phyloP scores from a whole-genome alignment of 371 early-diverging fungal genomes.

The Saksenaea vasiformis region DNA sequence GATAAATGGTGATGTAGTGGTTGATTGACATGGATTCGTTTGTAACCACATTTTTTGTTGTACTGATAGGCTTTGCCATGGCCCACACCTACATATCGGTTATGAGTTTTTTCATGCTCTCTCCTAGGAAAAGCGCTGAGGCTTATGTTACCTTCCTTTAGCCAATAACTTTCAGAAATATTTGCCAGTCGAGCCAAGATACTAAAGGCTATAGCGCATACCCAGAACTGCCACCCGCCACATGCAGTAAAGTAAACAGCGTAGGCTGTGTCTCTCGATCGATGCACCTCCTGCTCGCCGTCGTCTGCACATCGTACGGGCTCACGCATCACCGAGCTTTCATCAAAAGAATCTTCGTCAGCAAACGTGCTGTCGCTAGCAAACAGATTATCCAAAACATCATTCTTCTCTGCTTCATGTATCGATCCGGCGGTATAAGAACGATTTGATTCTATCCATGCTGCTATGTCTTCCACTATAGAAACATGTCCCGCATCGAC shows the following conservation, averaged over 20 bases:
- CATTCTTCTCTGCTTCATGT: slow-evolving; percentile 10
- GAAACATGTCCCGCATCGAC: slow-evolving; percentile 14
- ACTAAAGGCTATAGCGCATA: slow-evolving; percentile 30
- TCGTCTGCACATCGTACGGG: slow-evolving; percentile 27
- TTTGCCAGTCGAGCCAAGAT: slow-evolving; percentile 34
- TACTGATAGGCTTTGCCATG: slow-evolving; percentile 17
- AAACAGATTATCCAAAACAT: slow-evolving; percentile 34
- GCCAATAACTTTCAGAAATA: slow-evolving; percentile 51
- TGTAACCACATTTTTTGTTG: slow-evolving; percentile 1
- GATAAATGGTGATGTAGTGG: slow-evolving; percentile 38
- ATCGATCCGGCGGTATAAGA: not conserved
- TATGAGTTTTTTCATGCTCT: not conserved
- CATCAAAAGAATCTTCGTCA: slow-evolving; percentile 42
- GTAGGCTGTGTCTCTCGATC: slow-evolving; percentile 35
- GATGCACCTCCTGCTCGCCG: not conserved
- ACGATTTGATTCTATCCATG: slow-evolving; percentile 15
- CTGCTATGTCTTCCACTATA: slow-evolving; percentile 4
- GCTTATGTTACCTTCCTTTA: slow-evolving; percentile 47
- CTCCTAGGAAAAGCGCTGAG: not conserved
- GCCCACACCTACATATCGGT: slow-evolving; percentile 37
- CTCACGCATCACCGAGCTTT: slow-evolving; percentile 36
- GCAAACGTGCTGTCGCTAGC: slow-evolving; percentile 19
- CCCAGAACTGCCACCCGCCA: slow-evolving; percentile 50
- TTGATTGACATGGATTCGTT: slow-evolving; percentile 11
- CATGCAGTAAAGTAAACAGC: slow-evolving; percentile 46